Percentiles rank a stretch among this genome's conserved stretches.
These are phyloP conservation scores for Hymenochaete sp. DNA, from an alignment of 1,284 basidiomycete species.

Conservation along the genomic window DNA sequence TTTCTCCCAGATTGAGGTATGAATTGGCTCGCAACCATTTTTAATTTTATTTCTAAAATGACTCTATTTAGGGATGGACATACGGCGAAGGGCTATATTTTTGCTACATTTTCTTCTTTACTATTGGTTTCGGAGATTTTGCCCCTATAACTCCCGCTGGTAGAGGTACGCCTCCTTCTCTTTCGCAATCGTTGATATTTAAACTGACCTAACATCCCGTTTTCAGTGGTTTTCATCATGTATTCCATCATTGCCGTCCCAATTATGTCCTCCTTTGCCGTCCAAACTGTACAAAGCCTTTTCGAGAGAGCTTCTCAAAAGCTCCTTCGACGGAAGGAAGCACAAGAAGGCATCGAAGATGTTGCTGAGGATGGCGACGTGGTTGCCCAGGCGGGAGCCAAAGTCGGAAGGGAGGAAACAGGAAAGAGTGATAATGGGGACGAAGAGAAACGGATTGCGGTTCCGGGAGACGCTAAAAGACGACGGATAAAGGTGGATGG, in stretches of 20 bases:
- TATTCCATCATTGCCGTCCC: constrained; percentile 18
- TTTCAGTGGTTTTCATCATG: constrained; percentile 16
- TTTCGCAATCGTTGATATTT: neutral
- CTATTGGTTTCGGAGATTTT: constrained; percentile 17
- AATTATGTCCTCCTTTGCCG: constrained; percentile 18
- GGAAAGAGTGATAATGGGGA: neutral
- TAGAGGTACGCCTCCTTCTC: constrained; percentile 14
- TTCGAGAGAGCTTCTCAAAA: constrained; percentile 6
- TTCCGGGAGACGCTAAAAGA: constrained; percentile 3
- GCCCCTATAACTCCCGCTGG: constrained; percentile 16
- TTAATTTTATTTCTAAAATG: too few species aligned
- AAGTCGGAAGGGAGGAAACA: too few species aligned
- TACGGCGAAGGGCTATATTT: constrained; percentile 18
- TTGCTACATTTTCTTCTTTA: constrained; percentile 17
- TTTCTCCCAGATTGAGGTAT: constrained; percentile 18
- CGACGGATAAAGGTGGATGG: neutral
- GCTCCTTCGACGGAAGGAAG: constrained; percentile 4
- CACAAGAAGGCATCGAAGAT: neutral
- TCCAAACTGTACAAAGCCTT: constrained; percentile 16
- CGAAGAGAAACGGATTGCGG: constrained; percentile 4
- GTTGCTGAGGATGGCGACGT: neutral
- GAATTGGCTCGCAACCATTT: neutral
- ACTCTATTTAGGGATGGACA: constrained; percentile 13
- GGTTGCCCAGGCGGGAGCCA: neutral
- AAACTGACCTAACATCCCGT: neutral